Conservation (phyloP, 2,329 filamentous ascomycete genomes). For the Polychaeton citri region DNA sequence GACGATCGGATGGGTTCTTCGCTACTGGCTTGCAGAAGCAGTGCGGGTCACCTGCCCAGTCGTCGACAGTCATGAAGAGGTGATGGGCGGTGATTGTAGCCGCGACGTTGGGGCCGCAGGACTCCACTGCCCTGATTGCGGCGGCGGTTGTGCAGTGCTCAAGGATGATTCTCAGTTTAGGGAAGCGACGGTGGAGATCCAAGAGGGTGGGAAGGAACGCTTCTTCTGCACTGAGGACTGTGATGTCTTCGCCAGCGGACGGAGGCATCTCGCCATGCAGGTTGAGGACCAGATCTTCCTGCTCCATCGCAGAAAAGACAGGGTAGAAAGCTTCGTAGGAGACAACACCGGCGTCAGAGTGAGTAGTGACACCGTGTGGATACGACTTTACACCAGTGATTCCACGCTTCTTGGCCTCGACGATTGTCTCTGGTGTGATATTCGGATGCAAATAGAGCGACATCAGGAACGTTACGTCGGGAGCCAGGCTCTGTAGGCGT, state of each 20-base stretch:
- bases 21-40: conserved; percentile 63
- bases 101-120: conserved; percentile 64
- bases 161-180: conserved; percentile 50
- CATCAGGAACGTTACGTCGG: conserved; percentile 38
- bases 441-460: conserved; percentile 37
- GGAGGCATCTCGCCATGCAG: conserved; percentile 79
- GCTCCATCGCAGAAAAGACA: conserved; percentile 82
- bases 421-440: conserved; percentile 43
- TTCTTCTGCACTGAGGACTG: conserved; percentile 53
- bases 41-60: conserved; percentile 57
- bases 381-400: conserved; percentile 64
- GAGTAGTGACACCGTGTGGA: conserved; percentile 43
- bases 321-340: conserved; percentile 58
- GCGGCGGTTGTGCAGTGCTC: conserved; percentile 84
- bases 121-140: conserved; percentile 62
- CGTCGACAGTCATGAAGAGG: conserved; percentile 64
- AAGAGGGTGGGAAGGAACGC: conserved; percentile 69
- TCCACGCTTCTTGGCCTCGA: conserved; percentile 58
- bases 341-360: conserved; percentile 54
- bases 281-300: conserved; percentile 71
- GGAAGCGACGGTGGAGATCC: conserved; percentile 61
- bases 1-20: conserved; percentile 54
- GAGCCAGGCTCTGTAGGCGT: conserved; percentile 30
- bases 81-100: conserved; percentile 81
- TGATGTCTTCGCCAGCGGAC: conserved; percentile 26